Base-by-base conservation (phyloP, 768 basidiomycete genomes). In the Suillus tomentosus region DNA sequence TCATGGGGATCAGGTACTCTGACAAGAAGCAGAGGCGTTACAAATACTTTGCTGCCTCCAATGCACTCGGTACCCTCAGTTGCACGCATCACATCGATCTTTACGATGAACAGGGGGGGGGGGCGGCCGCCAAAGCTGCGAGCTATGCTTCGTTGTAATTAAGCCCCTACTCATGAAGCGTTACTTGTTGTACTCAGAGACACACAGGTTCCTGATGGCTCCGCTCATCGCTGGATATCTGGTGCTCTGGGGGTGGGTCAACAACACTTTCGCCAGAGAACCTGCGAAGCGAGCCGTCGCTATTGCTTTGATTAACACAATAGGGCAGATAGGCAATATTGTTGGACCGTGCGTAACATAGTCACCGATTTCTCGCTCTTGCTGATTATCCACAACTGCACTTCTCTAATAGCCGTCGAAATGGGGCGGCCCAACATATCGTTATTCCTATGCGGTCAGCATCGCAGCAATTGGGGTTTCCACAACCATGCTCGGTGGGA, bases 261-360 rank as follows among this genome's bases (percentile, higher is more conserved):
- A 47, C n/a, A 47, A 47, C 45, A 47, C 45, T 47, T 47, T 47
- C 45, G n/a, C 45, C 45, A 47, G 45, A 47, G 45, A 47, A n/a
- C 45, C 45, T 47, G 45, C n/a, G 45, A 47, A 94, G 74, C 87
- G 93, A 14, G 90, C 92, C 5, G 88, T 94, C 14, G 88, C 88
- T 15, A 79, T 95, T 47, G 92, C 92, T 1, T 75, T 90, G 61
- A 85, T 94, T 70, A 92, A 94, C 73, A 85, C 86, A 48, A 85
- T 92, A 70, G 88, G 88, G 9, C 88, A 92, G 71, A 80, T 91
- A 6, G 94, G 93, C 1, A 95, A 94, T 77, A 80, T 95, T 50
- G 77, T 85, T 53, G 93, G 93, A 65, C 87, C 91, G 79, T 94
- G 78, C 76, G 85, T 84, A 34, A n/a, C 34, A 19, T 11, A 11